Evolutionary conservation across 129 eudicot species (phyloP).

Genomic region (Daucus carota): DNA sequence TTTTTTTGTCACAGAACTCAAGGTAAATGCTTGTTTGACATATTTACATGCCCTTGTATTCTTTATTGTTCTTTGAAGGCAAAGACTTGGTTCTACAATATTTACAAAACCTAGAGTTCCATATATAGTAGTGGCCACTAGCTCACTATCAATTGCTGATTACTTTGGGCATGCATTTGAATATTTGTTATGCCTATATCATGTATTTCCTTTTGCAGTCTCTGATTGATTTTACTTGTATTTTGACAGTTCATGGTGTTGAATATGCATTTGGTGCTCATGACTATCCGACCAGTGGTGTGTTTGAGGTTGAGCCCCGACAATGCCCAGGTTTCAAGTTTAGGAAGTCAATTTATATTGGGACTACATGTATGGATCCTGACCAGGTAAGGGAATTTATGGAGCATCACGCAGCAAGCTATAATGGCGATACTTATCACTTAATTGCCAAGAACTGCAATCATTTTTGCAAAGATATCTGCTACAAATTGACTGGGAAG

Average conservation of each 20-base stretch:
- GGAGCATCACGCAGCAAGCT: conserved; percentile 50
- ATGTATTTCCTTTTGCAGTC: not conserved
- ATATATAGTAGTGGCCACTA: too few relatives aligned
- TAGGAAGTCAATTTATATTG: conserved; percentile 58
- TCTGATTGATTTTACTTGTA: not conserved
- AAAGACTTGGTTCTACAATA: too few relatives aligned
- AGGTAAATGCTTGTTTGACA: too few relatives aligned
- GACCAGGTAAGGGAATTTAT: conserved; percentile 46
- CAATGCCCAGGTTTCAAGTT: conserved; percentile 73
- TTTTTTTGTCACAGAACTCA: too few relatives aligned
- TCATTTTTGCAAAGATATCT: conserved; percentile 64
- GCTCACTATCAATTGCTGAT: too few relatives aligned
- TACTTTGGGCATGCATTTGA: not conserved
- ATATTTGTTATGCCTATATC: not conserved
- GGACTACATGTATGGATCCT: conserved; percentile 46
- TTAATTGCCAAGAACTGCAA: conserved; percentile 68
- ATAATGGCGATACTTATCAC: conserved; percentile 57
- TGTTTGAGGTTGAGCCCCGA: conserved; percentile 69
- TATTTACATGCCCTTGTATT: not conserved
- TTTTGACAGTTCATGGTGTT: conserved; percentile 29
- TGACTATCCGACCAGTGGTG: conserved; percentile 57
- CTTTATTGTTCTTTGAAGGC: not conserved
- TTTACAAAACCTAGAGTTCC: too few relatives aligned
- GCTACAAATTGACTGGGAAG: conserved; percentile 34
- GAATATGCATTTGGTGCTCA: conserved; percentile 84